Evolutionary conservation across 192 early-diverging fungal genomes (phyloP), one percentile per base, ranked within the genome.

Genomic region (Coemansia brasiliensis): DNA sequence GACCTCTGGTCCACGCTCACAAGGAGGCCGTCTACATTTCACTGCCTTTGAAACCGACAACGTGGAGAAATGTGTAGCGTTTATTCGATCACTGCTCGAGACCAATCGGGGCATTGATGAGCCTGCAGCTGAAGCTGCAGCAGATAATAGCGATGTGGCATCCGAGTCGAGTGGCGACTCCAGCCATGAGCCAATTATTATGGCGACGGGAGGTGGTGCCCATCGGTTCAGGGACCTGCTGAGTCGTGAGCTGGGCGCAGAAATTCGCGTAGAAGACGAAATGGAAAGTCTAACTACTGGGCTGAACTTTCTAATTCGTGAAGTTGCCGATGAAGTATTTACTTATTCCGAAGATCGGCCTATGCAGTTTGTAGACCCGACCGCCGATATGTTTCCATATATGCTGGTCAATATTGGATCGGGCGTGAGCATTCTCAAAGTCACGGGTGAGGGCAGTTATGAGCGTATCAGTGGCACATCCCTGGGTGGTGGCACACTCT

Each of bases 331-430:
- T 66, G 95, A 98, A 69, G 90, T 92, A 17, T 98, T 96, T 60
- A 93, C 94, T 9, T 98, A 94, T 63, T 86, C 88, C 60, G 89
- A 93, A 63, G 83, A 50, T 75, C 87, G 75, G 32, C 77, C 79
- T 38, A 90, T 88, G 80, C 66, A 79, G 67, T 90, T 85, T 57
- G 86, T 86, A 43, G 58, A 70, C 4, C 71, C 68, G 13, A 61
- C 65, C 3, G 35, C 43, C 0, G 84, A 91, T 38, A 72, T 88
- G 39, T 98, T 90, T 66, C 95, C 95, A 22, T 96, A 95, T 75
- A 86, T 98, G 86, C 75, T 98, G 56, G 94, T 96, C 27, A 98
- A 98, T 57, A 95, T 98, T 57, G 96, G 96, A 20, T 94, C 94
- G 24, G 96, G 96, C 40, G 96, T 98, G 52, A 90, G 87, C 61